These are phyloP conservation scores for Alternaria sp. DNA, from an alignment of 2,329 filamentous ascomycete genomes.

Conservation along the genomic window DNA sequence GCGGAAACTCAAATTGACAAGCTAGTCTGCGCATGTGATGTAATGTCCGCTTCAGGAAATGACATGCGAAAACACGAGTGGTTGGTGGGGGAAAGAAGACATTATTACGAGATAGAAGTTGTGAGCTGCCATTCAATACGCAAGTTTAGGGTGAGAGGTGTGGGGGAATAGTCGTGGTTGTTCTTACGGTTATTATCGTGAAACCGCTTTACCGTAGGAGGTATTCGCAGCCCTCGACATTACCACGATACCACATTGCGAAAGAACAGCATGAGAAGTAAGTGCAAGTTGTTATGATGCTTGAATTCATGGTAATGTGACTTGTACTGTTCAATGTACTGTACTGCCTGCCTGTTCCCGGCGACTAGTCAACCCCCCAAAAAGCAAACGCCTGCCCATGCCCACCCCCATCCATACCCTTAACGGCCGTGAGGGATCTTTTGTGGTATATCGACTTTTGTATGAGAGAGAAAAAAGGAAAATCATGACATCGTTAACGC, in stretches of 20 bases:
- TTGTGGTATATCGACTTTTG: slow-evolving; percentile 29
- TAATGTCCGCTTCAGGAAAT: neutral
- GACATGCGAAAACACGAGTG: neutral
- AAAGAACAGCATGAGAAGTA: neutral
- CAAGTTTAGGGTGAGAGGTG: neutral
- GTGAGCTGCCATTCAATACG: neutral
- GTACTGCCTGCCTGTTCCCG: neutral
- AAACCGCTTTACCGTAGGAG: neutral
- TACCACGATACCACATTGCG: neutral
- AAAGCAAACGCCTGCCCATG: slow-evolving; percentile 18
- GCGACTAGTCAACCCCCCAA: neutral
- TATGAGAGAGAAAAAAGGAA: slow-evolving; percentile 23
- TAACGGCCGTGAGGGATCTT: slow-evolving; percentile 20
- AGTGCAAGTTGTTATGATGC: neutral
- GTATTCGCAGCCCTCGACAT: neutral
- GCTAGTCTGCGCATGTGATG: neutral
- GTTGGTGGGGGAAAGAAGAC: neutral
- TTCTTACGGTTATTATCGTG: neutral
- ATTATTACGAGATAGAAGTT: neutral
- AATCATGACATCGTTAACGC: slow-evolving; percentile 29
- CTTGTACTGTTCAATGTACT: neutral
- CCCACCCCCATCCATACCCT: slow-evolving; percentile 7
- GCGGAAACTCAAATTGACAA: neutral
- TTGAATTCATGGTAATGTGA: neutral
- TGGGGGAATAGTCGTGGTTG: neutral